Percentiles rank a stretch among this genome's conserved stretches.
These are phyloP conservation scores for Byssoonygena ceratinophila DNA, from an alignment of 2,329 filamentous ascomycete genomes.

Conservation along the genomic window DNA sequence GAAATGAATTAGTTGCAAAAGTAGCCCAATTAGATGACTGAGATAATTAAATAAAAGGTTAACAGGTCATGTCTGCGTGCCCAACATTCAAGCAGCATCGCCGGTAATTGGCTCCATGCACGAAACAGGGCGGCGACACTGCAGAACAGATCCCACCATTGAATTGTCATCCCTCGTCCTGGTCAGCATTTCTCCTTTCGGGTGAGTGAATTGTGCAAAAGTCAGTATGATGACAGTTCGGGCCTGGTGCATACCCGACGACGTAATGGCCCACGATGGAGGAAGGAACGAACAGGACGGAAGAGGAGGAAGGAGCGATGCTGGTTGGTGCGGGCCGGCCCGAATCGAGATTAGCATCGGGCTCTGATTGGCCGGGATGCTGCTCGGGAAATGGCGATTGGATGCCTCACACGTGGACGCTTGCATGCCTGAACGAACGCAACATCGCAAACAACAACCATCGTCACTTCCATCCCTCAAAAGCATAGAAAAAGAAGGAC, in stretches of 20 bases:
- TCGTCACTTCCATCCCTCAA: too few relatives aligned
- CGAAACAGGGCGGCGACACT: conserved; percentile 11
- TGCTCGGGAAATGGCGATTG: conserved; percentile 6
- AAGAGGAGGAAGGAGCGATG: background rate
- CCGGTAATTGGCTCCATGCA: conserved; percentile 14
- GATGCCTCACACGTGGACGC: conserved; percentile 15
- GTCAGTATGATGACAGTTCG: background rate
- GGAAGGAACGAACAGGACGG: too few relatives aligned
- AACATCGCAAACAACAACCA: too few relatives aligned
- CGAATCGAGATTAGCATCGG: conserved; percentile 7
- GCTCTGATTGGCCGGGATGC: conserved; percentile 8
- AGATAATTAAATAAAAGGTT: background rate
- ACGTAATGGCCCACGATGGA: too few relatives aligned
- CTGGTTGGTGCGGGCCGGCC: conserved; percentile 2
- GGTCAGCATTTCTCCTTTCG: too few relatives aligned
- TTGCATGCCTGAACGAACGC: conserved; percentile 10
- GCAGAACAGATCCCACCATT: conserved; percentile 4
- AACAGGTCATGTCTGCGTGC: conserved; percentile 15
- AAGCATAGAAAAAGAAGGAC: background rate
- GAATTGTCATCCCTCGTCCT: too few relatives aligned
- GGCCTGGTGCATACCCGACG: background rate
- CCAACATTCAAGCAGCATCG: conserved; percentile 9
- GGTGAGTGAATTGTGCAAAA: background rate
- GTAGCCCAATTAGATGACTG: background rate
- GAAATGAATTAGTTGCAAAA: background rate